Percentiles rank a stretch among this genome's conserved stretches.
Conservation (phyloP, 106 monocot species). For the Acanthochlamys bracteata region DNA sequence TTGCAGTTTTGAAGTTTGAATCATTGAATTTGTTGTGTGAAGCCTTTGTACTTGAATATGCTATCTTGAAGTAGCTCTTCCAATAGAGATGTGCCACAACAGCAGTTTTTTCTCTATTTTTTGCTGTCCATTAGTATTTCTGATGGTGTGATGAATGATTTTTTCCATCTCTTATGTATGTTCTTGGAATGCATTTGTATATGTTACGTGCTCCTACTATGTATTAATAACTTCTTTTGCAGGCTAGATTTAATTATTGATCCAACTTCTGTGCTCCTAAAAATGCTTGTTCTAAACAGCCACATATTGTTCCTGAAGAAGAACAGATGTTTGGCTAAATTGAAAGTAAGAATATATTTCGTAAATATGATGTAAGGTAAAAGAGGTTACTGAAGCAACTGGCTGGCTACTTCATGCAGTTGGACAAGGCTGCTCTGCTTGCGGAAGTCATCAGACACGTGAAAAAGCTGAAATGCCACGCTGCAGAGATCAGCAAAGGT, state of each 20-base stretch:
- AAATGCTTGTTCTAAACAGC: constrained; percentile 1
- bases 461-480: constrained; percentile 42
- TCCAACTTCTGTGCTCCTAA: neutral
- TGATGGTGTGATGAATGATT: too few species aligned
- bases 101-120: too few species aligned
- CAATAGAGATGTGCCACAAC: too few species aligned
- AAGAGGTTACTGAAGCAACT: neutral
- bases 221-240: constrained; percentile 5
- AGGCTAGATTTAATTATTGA: constrained; percentile 1
- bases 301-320: neutral
- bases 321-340: neutral
- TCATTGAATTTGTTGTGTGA: too few species aligned
- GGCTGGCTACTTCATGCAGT: constrained; percentile 33
- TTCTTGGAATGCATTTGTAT: neutral
- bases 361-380: neutral
- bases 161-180: neutral
- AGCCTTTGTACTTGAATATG: too few species aligned
- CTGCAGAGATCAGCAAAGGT: constrained; percentile 34
- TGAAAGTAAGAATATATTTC: neutral
- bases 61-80: too few species aligned
- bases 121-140: too few species aligned
- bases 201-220: neutral
- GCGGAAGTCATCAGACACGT: constrained; percentile 69
- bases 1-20: too few species aligned
- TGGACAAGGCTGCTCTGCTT: constrained; percentile 77